Conservation (phyloP, 495 filamentous ascomycete genomes). For the Hyaloscypha bicolor region DNA sequence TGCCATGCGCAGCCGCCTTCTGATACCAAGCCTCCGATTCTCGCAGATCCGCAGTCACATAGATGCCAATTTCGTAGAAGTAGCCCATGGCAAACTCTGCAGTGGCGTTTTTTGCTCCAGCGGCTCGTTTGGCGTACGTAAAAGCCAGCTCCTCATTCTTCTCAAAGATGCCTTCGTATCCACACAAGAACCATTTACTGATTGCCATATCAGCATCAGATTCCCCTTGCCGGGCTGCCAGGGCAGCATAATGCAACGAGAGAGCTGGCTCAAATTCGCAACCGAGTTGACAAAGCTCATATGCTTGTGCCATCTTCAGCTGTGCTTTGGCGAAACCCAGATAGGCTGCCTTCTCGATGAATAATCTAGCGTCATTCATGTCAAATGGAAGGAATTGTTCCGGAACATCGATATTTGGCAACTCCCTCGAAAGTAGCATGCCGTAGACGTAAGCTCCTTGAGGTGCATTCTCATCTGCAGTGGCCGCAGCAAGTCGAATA, state of each 20-base stretch:
- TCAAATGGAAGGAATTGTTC: slow-evolving; percentile 71
- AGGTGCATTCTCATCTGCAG: slow-evolving; percentile 94
- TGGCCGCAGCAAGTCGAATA: slow-evolving; percentile 79
- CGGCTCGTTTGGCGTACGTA: slow-evolving; percentile 85
- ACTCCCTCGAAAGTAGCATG: slow-evolving; percentile 88
- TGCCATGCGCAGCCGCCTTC: slow-evolving; percentile 86
- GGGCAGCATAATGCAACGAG: slow-evolving; percentile 92
- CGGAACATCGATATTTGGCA: slow-evolving; percentile 84
- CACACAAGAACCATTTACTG: slow-evolving; percentile 98
- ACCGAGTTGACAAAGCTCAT: slow-evolving; percentile 88
- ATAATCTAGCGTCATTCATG: slow-evolving; percentile 71
- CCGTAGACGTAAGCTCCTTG: slow-evolving; percentile 97
- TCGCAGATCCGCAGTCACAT: slow-evolving; percentile 75
- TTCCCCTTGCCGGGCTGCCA: slow-evolving; percentile 86
- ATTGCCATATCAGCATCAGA: slow-evolving; percentile 94
- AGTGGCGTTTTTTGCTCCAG: slow-evolving; percentile 76
- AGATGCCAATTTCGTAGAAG: slow-evolving; percentile 95
- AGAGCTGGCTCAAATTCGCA: slow-evolving; percentile 94
- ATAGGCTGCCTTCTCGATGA: slow-evolving; percentile 96
- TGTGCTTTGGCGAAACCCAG: slow-evolving; percentile 97
- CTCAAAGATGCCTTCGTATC: slow-evolving; percentile 84
- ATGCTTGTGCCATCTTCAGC: slow-evolving; percentile 94
- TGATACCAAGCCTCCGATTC: slow-evolving; percentile 91
- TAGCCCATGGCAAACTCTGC: slow-evolving; percentile 98
- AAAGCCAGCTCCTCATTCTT: slow-evolving; percentile 96